Conservation (phyloP, 352 stramenopile species). For the Phytophthora cactorum region DNA sequence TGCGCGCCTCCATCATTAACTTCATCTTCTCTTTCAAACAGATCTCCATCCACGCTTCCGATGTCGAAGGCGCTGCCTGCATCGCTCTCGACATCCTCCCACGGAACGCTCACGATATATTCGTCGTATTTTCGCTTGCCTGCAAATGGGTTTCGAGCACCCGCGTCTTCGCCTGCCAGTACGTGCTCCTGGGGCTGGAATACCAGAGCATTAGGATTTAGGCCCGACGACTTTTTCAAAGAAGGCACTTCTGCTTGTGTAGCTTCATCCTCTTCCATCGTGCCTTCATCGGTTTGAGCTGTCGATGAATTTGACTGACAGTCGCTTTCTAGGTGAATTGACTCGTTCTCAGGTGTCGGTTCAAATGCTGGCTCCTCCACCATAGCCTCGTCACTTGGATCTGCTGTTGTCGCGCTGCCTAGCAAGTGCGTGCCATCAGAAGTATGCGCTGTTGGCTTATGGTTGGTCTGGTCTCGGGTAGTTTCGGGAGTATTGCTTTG, state of each 20-base stretch:
- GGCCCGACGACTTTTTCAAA: constrained; percentile 24
- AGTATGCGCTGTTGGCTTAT: neutral
- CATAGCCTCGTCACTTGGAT: neutral
- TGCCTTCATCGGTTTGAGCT: constrained; percentile 21
- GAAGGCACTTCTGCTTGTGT: neutral
- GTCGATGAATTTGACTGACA: constrained; percentile 17
- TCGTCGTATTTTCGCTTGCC: constrained; percentile 80
- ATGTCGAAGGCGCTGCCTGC: constrained; percentile 19
- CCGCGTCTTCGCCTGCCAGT: neutral
- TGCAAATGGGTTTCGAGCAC: constrained; percentile 11
- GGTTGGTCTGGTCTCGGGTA: constrained; percentile 1
- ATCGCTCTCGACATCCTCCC: constrained; percentile 39
- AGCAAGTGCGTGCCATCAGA: constrained; percentile 1
- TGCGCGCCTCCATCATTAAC: constrained; percentile 14
- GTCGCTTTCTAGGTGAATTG: constrained; percentile 4
- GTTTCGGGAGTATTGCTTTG: constrained; percentile 2
- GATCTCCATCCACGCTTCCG: constrained; percentile 22
- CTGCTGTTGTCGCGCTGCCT: neutral
- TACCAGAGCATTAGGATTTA: constrained; percentile 68
- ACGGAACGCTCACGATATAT: constrained; percentile 62
- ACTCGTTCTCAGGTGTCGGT: constrained; percentile 16
- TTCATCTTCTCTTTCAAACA: constrained; percentile 36
- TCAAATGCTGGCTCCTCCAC: constrained; percentile 25
- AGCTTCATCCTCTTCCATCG: constrained; percentile 13
- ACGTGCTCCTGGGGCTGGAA: constrained; percentile 52